A percentile compares a stretch with the other conserved stretches of the same genome.
Conservation (phyloP, 2,329 filamentous ascomycete species). For the Emergomyces africanus region DNA sequence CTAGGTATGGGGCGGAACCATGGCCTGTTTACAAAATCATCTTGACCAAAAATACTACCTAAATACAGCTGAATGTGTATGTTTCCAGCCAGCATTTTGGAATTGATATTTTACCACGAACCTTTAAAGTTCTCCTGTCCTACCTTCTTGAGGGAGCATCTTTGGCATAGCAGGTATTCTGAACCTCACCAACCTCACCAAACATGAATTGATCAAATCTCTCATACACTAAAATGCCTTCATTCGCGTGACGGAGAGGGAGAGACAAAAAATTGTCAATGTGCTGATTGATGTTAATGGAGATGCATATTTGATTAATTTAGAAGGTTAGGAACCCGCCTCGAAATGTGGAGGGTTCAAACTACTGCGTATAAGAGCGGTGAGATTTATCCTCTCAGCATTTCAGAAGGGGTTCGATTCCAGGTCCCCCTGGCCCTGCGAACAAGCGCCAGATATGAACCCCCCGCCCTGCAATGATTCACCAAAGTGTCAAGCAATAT, state of each 20-base stretch:
- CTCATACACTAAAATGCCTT: slow-evolving; percentile 8
- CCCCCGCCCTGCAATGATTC: too few relatives aligned
- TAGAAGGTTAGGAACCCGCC: slow-evolving; percentile 18
- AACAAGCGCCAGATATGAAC: too few relatives aligned
- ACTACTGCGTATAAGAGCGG: too few relatives aligned
- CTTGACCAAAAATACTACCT: slow-evolving; percentile 8
- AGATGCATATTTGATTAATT: slow-evolving; percentile 18
- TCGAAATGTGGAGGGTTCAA: too few relatives aligned
- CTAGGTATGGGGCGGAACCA: neutral
- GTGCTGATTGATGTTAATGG: slow-evolving; percentile 15
- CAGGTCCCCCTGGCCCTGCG: too few relatives aligned
- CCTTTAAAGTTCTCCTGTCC: slow-evolving; percentile 7
- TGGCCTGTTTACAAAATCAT: slow-evolving; percentile 5
- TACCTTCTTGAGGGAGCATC: slow-evolving; percentile 6
- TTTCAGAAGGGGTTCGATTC: too few relatives aligned
- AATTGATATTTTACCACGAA: slow-evolving; percentile 8
- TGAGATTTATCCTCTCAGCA: too few relatives aligned
- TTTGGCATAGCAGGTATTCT: slow-evolving; percentile 5
- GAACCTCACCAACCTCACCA: neutral
- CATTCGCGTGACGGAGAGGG: slow-evolving; percentile 14
- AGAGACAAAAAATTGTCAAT: slow-evolving; percentile 19
- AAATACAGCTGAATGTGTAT: slow-evolving; percentile 10
- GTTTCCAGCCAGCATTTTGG: slow-evolving; percentile 9
- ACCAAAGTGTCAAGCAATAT: too few relatives aligned
- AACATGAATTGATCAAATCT: slow-evolving; percentile 9